phyloP scores from a whole-genome alignment of 2,329 filamentous ascomycete species.

The Stachybotrys elegans region DNA sequence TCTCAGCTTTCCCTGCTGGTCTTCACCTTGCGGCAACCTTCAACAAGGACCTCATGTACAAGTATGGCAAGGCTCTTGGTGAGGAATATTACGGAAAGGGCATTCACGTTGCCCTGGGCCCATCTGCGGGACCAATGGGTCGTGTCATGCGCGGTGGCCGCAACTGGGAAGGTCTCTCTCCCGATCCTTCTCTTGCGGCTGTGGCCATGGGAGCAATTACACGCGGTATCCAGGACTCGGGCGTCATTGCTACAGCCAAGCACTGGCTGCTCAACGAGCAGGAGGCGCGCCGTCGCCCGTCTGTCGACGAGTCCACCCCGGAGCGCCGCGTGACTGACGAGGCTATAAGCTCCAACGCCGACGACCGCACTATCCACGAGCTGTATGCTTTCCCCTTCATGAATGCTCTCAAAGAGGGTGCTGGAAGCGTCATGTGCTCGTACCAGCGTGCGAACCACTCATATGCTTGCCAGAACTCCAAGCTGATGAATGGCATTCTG shows the following conservation, averaged over 20 bases:
- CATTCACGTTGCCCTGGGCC: constrained; percentile 34
- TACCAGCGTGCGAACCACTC: constrained; percentile 70
- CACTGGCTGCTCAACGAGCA: constrained; percentile 73
- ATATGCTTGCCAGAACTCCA: constrained; percentile 68
- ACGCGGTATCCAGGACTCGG: constrained; percentile 44
- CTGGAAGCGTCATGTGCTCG: constrained; percentile 58
- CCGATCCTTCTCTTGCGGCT: neutral
- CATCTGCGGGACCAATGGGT: neutral
- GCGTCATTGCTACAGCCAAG: constrained; percentile 36
- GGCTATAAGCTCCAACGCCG: constrained; percentile 56
- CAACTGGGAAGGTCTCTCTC: neutral
- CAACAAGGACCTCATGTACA: constrained; percentile 43
- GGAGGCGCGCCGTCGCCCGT: constrained; percentile 71
- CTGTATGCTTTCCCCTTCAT: constrained; percentile 65
- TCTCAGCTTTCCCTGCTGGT: constrained; percentile 42
- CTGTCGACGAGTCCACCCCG: constrained; percentile 60
- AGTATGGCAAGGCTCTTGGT: constrained; percentile 47
- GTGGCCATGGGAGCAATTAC: neutral
- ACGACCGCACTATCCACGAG: constrained; percentile 62
- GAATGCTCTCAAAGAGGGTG: constrained; percentile 53
- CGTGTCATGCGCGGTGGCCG: neutral
- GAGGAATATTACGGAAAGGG: constrained; percentile 52
- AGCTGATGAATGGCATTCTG: constrained; percentile 62
- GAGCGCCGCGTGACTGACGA: constrained; percentile 50
- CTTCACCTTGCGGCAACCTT: constrained; percentile 39